Evolutionary conservation across 257 asterid genomes (phyloP).

Genomic region (Echium plantagineum): DNA sequence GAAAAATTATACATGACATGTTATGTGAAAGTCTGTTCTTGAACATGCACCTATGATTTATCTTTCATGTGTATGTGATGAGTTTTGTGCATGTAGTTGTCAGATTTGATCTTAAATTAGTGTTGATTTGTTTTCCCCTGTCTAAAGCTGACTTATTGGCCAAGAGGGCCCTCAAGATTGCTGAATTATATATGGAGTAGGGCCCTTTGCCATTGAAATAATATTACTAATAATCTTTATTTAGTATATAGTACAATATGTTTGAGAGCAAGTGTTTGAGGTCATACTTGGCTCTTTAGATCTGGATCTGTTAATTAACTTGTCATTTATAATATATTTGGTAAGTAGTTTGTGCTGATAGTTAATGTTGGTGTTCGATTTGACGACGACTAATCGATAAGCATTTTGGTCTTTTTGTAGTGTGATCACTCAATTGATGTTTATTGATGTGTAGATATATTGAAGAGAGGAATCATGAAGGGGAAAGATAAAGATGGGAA

Average conservation of each 20-base stretch:
- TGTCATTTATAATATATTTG: not conserved
- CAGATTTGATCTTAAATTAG: slow-evolving; percentile 10
- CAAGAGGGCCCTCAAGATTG: slow-evolving; percentile 28
- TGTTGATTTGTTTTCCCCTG: not conserved
- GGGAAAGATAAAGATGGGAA: slow-evolving; percentile 87
- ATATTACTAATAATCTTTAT: slow-evolving; percentile 1
- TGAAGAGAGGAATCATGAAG: slow-evolving; percentile 47
- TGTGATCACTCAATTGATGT: not conserved
- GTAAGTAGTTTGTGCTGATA: not conserved
- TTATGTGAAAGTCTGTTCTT: not conserved
- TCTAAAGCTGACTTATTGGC: slow-evolving; percentile 14
- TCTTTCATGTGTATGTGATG: slow-evolving; percentile 8
- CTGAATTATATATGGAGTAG: slow-evolving; percentile 14
- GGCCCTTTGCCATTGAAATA: slow-evolving; percentile 15
- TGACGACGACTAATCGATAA: no score
- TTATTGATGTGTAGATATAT: slow-evolving; percentile 29
- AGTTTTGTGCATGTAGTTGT: slow-evolving; percentile 13
- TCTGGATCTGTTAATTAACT: slow-evolving; percentile 19
- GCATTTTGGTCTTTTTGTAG: no score
- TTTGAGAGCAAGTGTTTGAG: slow-evolving; percentile 3
- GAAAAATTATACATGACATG: not conserved
- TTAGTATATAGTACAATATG: slow-evolving; percentile 3
- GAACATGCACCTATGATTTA: not conserved
- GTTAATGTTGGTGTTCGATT: no score
- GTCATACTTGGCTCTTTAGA: slow-evolving; percentile 23